phyloP scores from a whole-genome alignment of 2,329 filamentous ascomycete genomes.

The Tolypocladium ovalisporum region DNA sequence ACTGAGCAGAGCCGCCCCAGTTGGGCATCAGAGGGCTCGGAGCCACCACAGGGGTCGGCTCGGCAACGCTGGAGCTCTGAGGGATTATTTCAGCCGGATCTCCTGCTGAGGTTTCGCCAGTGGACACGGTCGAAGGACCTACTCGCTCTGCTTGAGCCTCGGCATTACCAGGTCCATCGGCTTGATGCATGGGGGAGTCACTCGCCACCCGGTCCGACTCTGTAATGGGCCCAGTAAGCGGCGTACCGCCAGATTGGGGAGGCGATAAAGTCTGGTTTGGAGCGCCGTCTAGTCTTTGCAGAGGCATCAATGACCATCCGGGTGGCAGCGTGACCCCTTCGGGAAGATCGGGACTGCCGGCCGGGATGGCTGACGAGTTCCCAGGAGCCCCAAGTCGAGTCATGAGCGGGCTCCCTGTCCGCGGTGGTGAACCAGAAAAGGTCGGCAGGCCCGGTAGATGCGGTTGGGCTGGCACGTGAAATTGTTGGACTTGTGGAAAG shows the following conservation, averaged over 20 bases:
- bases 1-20: slow-evolving; percentile 39
- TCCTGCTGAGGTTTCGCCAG: background rate
- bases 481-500: slow-evolving; percentile 7
- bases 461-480: slow-evolving; percentile 9
- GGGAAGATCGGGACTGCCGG: slow-evolving; percentile 50
- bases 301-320: slow-evolving; percentile 54
- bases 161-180: background rate
- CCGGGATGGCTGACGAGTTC: slow-evolving; percentile 40
- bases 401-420: slow-evolving; percentile 28
- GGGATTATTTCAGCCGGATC: background rate
- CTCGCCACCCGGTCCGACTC: slow-evolving; percentile 4
- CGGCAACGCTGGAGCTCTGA: slow-evolving; percentile 1
- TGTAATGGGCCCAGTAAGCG: slow-evolving; percentile 6
- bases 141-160: background rate
- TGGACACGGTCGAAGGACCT: background rate
- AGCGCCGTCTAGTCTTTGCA: slow-evolving; percentile 41
- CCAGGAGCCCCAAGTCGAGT: slow-evolving; percentile 35
- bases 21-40: slow-evolving; percentile 37
- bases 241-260: slow-evolving; percentile 11
- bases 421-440: slow-evolving; percentile 18
- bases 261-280: slow-evolving; percentile 11
- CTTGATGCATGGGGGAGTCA: background rate
- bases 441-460: slow-evolving; percentile 9
- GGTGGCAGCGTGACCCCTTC: slow-evolving; percentile 52
- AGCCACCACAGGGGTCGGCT: slow-evolving; percentile 27